phyloP scores from a whole-genome alignment of 192 early-diverging fungal species.

The Coemansia asiatica region DNA sequence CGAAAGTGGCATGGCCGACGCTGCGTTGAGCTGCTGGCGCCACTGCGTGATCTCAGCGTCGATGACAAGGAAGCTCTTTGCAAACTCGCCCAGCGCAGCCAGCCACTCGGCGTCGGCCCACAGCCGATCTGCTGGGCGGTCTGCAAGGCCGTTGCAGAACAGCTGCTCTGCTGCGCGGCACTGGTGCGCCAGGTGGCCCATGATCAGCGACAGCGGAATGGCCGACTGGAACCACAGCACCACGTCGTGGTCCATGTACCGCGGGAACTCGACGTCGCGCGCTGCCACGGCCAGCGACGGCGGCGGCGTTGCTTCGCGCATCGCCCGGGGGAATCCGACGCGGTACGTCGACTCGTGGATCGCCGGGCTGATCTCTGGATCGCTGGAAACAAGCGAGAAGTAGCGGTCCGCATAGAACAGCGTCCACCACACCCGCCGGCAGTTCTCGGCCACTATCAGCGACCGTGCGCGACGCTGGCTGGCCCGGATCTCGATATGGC shows the following conservation, averaged over 20 bases:
- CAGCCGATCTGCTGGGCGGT: constrained; percentile 34
- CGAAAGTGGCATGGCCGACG: constrained; percentile 33
- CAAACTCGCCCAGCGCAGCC: constrained; percentile 41
- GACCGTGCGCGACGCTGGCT: constrained; percentile 53
- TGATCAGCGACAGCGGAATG: constrained; percentile 53
- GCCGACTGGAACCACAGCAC: constrained; percentile 56
- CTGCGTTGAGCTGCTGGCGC: constrained; percentile 53
- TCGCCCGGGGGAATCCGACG: constrained; percentile 50
- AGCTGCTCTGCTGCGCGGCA: constrained; percentile 51
- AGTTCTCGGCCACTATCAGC: constrained; percentile 56
- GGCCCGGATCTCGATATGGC: constrained; percentile 51
- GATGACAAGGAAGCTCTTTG: constrained; percentile 51
- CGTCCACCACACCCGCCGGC: constrained; percentile 56
- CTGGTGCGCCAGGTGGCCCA: constrained; percentile 52
- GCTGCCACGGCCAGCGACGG: constrained; percentile 11
- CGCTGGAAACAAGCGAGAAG: constrained; percentile 50
- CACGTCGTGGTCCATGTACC: constrained; percentile 55
- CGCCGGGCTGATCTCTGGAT: constrained; percentile 41
- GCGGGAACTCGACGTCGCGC: constrained; percentile 39
- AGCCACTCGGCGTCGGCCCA: constrained; percentile 53
- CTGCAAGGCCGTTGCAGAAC: constrained; percentile 46
- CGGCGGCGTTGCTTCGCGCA: constrained; percentile 54
- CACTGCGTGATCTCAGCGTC: constrained; percentile 55
- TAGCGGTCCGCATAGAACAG: constrained; percentile 54
- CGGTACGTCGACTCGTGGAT: constrained; percentile 52